Percentiles rank a stretch among this genome's conserved stretches.
phyloP scores from a whole-genome alignment of 2,329 filamentous ascomycete species.

The Grosmannia penicillata region DNA sequence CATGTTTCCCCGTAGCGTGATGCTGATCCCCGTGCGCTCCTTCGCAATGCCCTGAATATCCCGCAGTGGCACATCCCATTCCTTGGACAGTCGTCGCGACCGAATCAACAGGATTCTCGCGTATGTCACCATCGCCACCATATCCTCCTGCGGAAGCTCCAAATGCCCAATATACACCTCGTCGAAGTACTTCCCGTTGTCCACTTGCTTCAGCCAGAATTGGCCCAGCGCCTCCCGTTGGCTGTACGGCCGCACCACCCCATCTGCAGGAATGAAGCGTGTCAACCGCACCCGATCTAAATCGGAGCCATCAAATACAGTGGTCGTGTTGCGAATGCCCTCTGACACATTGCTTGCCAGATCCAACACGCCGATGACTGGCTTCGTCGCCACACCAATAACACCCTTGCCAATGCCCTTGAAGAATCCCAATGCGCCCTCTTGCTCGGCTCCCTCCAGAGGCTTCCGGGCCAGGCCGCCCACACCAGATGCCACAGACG shows the following conservation, averaged over 20 bases:
- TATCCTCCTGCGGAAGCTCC: slow-evolving; percentile 76
- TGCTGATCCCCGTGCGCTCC: slow-evolving; percentile 83
- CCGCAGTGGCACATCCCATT: slow-evolving; percentile 94
- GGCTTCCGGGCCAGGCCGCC: slow-evolving; percentile 88
- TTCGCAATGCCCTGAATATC: slow-evolving; percentile 96
- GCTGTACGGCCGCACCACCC: slow-evolving; percentile 86
- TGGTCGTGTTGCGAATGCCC: slow-evolving; percentile 96
- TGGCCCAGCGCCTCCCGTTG: slow-evolving; percentile 92
- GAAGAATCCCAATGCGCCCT: slow-evolving; percentile 86
- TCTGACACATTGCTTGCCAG: slow-evolving; percentile 94
- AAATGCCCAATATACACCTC: slow-evolving; percentile 95
- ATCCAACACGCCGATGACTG: slow-evolving; percentile 91
- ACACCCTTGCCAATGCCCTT: slow-evolving; percentile 96
- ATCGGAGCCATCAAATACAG: slow-evolving; percentile 88
- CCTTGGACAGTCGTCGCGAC: slow-evolving; percentile 68
- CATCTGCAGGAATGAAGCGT: slow-evolving; percentile 82
- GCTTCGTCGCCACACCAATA: slow-evolving; percentile 88
- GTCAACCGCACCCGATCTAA: slow-evolving; percentile 89
- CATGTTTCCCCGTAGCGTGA: slow-evolving; percentile 75
- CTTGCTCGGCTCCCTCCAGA: slow-evolving; percentile 87
- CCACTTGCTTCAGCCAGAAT: slow-evolving; percentile 96
- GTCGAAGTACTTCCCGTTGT: slow-evolving; percentile 95
- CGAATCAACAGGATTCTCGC: slow-evolving; percentile 79
- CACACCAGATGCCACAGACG: slow-evolving; percentile 82
- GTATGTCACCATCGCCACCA: slow-evolving; percentile 81